Evolutionary conservation across 225 moss, liverwort and hornwort species (phyloP).

Genomic region (Straminergon stramineum): DNA sequence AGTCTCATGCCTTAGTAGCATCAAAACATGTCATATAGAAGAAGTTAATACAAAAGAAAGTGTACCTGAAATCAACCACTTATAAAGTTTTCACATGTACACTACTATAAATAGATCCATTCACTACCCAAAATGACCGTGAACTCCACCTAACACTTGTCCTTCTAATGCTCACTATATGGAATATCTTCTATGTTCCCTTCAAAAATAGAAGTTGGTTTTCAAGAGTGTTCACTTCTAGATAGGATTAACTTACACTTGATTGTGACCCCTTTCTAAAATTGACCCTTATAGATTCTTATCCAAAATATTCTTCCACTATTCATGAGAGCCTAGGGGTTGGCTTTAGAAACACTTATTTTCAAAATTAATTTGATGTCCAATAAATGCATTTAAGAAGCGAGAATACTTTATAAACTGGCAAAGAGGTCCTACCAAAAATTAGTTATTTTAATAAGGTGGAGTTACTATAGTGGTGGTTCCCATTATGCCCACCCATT

Average conservation of each 20-base stretch:
- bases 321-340: neutral
- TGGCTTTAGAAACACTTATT: neutral
- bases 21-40: neutral
- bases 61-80: too few relatives aligned
- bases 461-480: neutral
- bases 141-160: too few relatives aligned
- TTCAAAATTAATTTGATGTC: neutral
- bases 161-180: too few relatives aligned
- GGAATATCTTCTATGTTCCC: too few relatives aligned
- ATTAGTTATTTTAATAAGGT: neutral
- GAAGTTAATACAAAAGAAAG: too few relatives aligned
- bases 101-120: too few relatives aligned
- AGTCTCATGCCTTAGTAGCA: too few relatives aligned
- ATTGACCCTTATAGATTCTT: neutral
- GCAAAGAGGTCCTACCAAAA: neutral
- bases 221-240: too few relatives aligned
- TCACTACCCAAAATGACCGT: too few relatives aligned
- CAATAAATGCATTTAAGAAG: neutral
- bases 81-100: too few relatives aligned
- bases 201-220: too few relatives aligned
- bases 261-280: neutral
- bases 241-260: neutral
- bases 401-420: neutral
- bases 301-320: neutral
- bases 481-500: neutral